These are phyloP conservation scores for Samsoniella hepiali DNA, from an alignment of 2,329 filamentous ascomycete species.

Conservation along the genomic window DNA sequence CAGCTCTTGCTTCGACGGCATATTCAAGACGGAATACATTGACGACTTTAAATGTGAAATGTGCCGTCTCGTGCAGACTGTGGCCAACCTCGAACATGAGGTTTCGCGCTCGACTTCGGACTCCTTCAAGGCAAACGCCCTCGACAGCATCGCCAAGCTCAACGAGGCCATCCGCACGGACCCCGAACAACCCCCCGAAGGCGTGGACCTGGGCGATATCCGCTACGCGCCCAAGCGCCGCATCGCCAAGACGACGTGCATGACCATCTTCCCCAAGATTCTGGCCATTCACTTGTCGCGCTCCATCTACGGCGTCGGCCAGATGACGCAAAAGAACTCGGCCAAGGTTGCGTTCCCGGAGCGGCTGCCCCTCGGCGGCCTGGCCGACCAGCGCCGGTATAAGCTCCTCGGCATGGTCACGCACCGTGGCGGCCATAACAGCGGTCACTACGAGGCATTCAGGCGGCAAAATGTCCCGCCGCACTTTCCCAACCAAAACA, in stretches of 20 bases:
- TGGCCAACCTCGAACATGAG: slow-evolving; percentile 60
- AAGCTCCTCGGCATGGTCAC: slow-evolving; percentile 83
- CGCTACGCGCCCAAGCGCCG: slow-evolving; percentile 73
- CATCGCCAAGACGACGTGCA: slow-evolving; percentile 84
- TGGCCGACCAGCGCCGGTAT: slow-evolving; percentile 76
- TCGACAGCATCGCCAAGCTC: slow-evolving; percentile 62
- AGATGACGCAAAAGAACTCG: slow-evolving; percentile 83
- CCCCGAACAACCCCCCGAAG: slow-evolving; percentile 72
- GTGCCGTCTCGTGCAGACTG: slow-evolving; percentile 80
- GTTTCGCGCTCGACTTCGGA: slow-evolving; percentile 53
- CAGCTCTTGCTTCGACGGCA: slow-evolving; percentile 84
- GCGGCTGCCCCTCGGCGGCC: slow-evolving; percentile 73
- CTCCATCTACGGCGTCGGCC: slow-evolving; percentile 80
- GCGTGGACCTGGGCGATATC: slow-evolving; percentile 70
- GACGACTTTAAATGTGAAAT: slow-evolving; percentile 96
- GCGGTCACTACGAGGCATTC: slow-evolving; percentile 96
- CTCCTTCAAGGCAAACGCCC: slow-evolving; percentile 48
- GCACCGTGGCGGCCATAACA: slow-evolving; percentile 93
- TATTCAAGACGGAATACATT: slow-evolving; percentile 93
- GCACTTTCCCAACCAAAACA: slow-evolving; percentile 79
- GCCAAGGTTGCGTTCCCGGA: slow-evolving; percentile 94
- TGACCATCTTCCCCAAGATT: slow-evolving; percentile 83
- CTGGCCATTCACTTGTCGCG: slow-evolving; percentile 89
- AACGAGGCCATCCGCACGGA: slow-evolving; percentile 70
- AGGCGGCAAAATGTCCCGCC: slow-evolving; percentile 75